A percentile compares a stretch with the other conserved stretches of the same genome.
Evolutionary conservation across 768 basidiomycete species (phyloP).

Genomic region (Suillus paluster): DNA sequence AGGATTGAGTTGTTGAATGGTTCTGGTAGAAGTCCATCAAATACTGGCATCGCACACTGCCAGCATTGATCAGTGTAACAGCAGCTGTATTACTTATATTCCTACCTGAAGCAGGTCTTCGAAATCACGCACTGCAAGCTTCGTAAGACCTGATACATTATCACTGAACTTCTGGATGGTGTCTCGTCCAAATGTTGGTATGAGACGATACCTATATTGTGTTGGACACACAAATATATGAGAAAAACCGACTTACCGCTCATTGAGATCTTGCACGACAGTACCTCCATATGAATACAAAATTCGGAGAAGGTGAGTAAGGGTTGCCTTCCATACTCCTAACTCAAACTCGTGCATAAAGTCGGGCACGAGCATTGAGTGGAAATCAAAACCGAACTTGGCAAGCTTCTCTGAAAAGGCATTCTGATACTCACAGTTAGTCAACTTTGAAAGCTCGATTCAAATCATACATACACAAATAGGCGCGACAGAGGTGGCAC

Average conservation of each 20-base stretch:
- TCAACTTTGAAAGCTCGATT: too few relatives aligned
- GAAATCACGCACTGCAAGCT: slow-evolving; percentile 41
- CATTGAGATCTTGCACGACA: too few relatives aligned
- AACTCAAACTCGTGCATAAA: too few relatives aligned
- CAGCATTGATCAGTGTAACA: slow-evolving; percentile 12
- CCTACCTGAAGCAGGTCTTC: slow-evolving; percentile 39
- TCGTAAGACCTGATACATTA: slow-evolving; percentile 38
- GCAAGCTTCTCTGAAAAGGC: slow-evolving; percentile 33
- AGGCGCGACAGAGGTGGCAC: too few relatives aligned
- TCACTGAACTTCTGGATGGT: slow-evolving; percentile 35
- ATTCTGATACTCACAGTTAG: slow-evolving; percentile 24
- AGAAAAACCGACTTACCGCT: too few relatives aligned
- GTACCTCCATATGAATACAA: slow-evolving; percentile 12
- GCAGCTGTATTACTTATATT: too few relatives aligned
- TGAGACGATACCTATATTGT: too few relatives aligned
- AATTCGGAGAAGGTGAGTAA: slow-evolving; percentile 31
- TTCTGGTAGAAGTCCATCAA: slow-evolving; percentile 17
- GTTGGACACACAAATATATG: too few relatives aligned
- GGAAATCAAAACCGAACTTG: slow-evolving; percentile 28
- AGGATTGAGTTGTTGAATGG: slow-evolving; percentile 16
- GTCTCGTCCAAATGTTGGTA: slow-evolving; percentile 34
- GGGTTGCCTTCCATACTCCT: slow-evolving; percentile 36
- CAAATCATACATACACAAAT: too few relatives aligned
- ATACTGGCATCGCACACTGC: slow-evolving; percentile 9
- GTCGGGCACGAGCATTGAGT: too few relatives aligned